Percentiles rank a stretch among this genome's conserved stretches.
Evolutionary conservation across 805 yeast species (phyloP).

Genomic region (Candida peoriensis): DNA sequence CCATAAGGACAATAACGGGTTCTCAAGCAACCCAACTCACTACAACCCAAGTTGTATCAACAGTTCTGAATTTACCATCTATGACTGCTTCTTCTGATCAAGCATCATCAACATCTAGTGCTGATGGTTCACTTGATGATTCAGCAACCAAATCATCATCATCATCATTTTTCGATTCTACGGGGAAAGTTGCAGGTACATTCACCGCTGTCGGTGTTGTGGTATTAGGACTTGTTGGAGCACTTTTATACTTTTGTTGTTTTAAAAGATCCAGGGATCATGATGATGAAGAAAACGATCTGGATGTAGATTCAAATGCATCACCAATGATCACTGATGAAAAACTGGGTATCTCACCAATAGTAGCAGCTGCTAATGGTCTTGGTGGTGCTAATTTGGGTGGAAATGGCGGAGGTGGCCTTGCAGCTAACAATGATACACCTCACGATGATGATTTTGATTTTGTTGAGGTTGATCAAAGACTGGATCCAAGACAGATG

Average conservation of each 20-base stretch:
- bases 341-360: constrained; percentile 4
- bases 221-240: constrained; percentile 38
- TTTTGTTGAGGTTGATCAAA: constrained; percentile 45
- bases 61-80: constrained; percentile 20
- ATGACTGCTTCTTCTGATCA: constrained; percentile 14
- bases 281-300: constrained; percentile 13
- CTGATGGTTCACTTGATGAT: too few relatives aligned
- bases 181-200: constrained; percentile 77
- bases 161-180: constrained; percentile 51
- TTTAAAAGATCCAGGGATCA: constrained; percentile 21
- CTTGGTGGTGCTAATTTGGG: too few relatives aligned
- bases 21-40: constrained; percentile 23
- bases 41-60: constrained; percentile 22
- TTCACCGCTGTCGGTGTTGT: constrained; percentile 72
- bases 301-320: constrained; percentile 13
- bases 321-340: constrained; percentile 12
- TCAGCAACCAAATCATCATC: constrained; percentile 12
- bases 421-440: not conserved
- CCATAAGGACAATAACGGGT: constrained; percentile 32
- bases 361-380: not conserved
- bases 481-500: constrained; percentile 54
- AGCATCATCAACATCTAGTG: constrained; percentile 13
- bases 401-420: too few relatives aligned
- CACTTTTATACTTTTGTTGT: constrained; percentile 40
- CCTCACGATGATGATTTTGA: constrained; percentile 15